Conservation (phyloP, 495 filamentous ascomycete genomes). For the Astrothelium subdiscretum region DNA sequence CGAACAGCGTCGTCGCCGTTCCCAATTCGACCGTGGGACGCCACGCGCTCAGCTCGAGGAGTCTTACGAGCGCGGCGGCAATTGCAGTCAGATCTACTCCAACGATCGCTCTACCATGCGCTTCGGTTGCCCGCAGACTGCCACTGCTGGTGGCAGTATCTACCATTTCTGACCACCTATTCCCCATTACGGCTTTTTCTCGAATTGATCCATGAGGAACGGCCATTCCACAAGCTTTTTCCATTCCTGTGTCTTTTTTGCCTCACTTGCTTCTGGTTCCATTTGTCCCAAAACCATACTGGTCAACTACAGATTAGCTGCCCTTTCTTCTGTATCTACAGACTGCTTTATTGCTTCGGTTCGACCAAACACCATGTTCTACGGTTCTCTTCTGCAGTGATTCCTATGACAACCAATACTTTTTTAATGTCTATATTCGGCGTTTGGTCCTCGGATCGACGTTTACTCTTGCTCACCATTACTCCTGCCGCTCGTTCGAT, state of each 20-base stretch:
- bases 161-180: background rate
- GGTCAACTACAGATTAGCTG: too few species aligned
- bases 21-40: constrained; percentile 65
- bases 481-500: constrained; percentile 1
- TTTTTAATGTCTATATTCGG: background rate
- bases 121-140: background rate
- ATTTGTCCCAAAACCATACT: too few species aligned
- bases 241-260: background rate
- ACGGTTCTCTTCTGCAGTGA: background rate
- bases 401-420: too few species aligned
- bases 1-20: constrained; percentile 64
- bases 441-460: background rate
- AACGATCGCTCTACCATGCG: background rate
- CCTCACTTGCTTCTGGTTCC: too few species aligned
- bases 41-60: constrained; percentile 50
- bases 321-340: background rate
- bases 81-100: background rate
- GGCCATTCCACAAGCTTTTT: background rate
- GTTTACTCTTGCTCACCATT: background rate
- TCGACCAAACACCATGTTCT: too few species aligned
- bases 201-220: background rate
- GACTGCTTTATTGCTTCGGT: background rate
- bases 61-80: constrained; percentile 26
- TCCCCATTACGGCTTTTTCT: background rate
- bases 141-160: background rate